A percentile compares a stretch with the other conserved stretches of the same genome.
Evolutionary conservation across 2,329 filamentous ascomycete genomes (phyloP).

Genomic region (Ceratocystis cacaofunesta): DNA sequence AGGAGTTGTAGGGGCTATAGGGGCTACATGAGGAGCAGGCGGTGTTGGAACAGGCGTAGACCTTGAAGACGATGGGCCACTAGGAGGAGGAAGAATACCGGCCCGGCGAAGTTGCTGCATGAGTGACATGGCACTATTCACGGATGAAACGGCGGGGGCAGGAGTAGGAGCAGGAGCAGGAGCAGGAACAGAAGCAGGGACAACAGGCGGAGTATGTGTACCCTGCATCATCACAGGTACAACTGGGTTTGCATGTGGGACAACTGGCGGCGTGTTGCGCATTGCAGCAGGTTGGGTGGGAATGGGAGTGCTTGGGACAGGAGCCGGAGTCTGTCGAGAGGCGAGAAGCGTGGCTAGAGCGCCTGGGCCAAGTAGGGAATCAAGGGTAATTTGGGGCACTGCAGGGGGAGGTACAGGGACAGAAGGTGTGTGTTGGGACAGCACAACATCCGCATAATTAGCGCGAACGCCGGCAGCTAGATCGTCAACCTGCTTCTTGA

Average conservation of each 20-base stretch:
- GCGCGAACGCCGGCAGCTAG: constrained; percentile 51
- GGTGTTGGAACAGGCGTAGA: constrained; percentile 21
- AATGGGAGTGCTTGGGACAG: background rate
- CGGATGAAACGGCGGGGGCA: constrained; percentile 24
- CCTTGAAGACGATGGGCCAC: constrained; percentile 23
- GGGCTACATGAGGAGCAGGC: constrained; percentile 18
- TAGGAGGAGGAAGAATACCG: constrained; percentile 41
- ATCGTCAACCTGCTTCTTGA: constrained; percentile 71
- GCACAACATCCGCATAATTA: constrained; percentile 27
- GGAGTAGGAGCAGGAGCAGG: background rate
- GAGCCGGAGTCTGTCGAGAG: constrained; percentile 25
- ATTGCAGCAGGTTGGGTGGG: constrained; percentile 22
- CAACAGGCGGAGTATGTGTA: background rate
- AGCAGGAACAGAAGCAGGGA: constrained; percentile 21
- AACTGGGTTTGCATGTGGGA: constrained; percentile 6
- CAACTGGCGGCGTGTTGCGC: constrained; percentile 35
- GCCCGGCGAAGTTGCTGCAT: constrained; percentile 54
- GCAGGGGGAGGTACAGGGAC: constrained; percentile 21
- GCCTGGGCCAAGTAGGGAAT: constrained; percentile 44
- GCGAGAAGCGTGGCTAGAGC: constrained; percentile 45
- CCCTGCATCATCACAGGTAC: constrained; percentile 20
- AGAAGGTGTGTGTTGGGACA: constrained; percentile 21
- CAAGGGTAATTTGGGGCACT: constrained; percentile 31
- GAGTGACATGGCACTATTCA: constrained; percentile 41
- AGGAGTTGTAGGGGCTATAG: background rate